Evolutionary conservation across 331 rosid species (phyloP).

Genomic region (Phaseolus coccineus): DNA sequence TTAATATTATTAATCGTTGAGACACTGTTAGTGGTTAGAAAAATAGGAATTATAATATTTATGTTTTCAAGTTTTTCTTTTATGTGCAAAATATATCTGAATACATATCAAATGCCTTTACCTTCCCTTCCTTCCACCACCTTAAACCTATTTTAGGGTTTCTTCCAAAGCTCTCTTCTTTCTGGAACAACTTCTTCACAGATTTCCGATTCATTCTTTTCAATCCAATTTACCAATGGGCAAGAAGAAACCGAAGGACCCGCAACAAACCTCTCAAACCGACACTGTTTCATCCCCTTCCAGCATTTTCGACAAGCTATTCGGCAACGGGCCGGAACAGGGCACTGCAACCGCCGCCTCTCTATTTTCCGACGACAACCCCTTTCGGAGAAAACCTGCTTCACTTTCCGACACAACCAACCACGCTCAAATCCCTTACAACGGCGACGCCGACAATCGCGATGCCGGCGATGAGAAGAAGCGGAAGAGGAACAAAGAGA

Average conservation of each 20-base stretch:
- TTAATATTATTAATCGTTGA: too few relatives aligned
- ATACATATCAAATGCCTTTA: not conserved
- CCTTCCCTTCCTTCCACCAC: not conserved
- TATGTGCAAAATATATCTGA: not conserved
- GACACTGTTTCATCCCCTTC: conserved; percentile 54
- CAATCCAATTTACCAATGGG: conserved; percentile 57
- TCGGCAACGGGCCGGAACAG: conserved; percentile 53
- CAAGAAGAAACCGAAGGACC: conserved; percentile 60
- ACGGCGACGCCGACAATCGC: conserved; percentile 21
- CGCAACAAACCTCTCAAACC: conserved; percentile 34
- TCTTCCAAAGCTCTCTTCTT: not conserved
- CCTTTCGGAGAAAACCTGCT: conserved; percentile 59
- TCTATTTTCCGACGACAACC: conserved; percentile 81
- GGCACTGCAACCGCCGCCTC: conserved; percentile 43
- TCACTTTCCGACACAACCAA: conserved; percentile 30
- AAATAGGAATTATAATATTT: too few relatives aligned
- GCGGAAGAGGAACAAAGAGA: conserved; percentile 55
- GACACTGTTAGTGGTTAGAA: too few relatives aligned
- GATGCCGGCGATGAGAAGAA: conserved; percentile 45
- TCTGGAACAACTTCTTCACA: not conserved
- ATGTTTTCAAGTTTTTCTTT: too few relatives aligned
- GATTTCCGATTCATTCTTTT: conserved; percentile 10
- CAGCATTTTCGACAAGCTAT: conserved; percentile 64
- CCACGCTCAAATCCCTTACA: conserved; percentile 3
- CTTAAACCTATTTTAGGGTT: conserved; percentile 49